A percentile compares a stretch with the other conserved stretches of the same genome.
phyloP scores from a whole-genome alignment of 257 asterid genomes.

The Lycium barbarum region DNA sequence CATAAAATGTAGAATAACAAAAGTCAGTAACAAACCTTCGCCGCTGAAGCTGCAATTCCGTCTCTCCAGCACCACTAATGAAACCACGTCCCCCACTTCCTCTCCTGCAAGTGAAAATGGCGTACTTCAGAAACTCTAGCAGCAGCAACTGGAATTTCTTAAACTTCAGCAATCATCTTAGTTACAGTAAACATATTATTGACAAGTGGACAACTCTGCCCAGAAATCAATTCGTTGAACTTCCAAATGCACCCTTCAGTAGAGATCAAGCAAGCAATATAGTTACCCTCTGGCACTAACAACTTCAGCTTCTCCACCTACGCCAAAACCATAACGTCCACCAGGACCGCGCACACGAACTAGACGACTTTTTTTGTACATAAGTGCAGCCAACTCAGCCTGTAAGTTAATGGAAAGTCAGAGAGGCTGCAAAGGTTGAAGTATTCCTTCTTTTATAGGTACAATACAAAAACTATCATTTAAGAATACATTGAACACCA shows the following conservation, averaged over 20 bases:
- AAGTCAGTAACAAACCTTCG: constrained; percentile 62
- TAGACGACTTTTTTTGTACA: constrained; percentile 94
- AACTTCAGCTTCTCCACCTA: constrained; percentile 84
- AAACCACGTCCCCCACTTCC: constrained; percentile 99
- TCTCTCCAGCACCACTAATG: constrained; percentile 99
- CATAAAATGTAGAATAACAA: background rate
- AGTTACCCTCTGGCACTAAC: constrained; percentile 98
- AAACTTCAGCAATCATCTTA: constrained; percentile 7
- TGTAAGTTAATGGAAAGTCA: constrained; percentile 39
- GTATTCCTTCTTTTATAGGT: background rate
- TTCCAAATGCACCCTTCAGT: constrained; percentile 21
- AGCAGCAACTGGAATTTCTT: constrained; percentile 6
- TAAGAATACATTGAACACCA: background rate
- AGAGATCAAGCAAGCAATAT: constrained; percentile 22
- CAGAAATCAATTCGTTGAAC: background rate
- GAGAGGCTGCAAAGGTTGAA: background rate
- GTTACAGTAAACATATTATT: background rate
- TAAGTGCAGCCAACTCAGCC: constrained; percentile 98
- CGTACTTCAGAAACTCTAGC: constrained; percentile 35
- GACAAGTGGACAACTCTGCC: constrained; percentile 10
- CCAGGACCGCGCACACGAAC: constrained; percentile 86
- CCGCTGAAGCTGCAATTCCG: constrained; percentile 97
- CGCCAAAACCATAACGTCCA: constrained; percentile 87
- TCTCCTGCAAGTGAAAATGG: constrained; percentile 74
- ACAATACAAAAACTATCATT: background rate